Evolutionary conservation across 371 early-diverging fungal genomes (phyloP), one percentile per base, ranked within the genome.

Genomic region (Rhizomucor pusillus): DNA sequence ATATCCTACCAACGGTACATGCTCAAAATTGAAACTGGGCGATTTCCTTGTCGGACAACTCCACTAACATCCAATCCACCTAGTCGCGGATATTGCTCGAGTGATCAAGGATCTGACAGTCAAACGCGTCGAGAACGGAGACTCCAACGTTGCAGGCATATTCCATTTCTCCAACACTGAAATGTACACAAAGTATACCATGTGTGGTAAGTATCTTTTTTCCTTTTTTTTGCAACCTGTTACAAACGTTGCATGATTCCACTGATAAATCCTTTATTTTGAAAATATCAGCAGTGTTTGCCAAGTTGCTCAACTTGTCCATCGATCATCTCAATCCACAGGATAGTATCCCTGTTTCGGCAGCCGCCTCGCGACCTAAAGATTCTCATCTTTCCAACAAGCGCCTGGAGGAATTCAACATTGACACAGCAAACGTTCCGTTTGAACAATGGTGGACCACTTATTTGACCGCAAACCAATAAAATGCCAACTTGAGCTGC

Each of bases 1-100:
- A 33, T 94, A 83, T 63, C 94, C 94, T 20, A 91, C 92, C 22
- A 85, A 91, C 61, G 86, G 82, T 80, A 84, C 3, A 11, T 41
- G 3, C 3, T 41, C 16, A 12, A 41, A 3, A 41, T 14, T 5
- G 62, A 43, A 52, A 18, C 22, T 56, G 50, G 16, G 29, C 29
- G 7, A 29, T 5, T 29, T 29, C 7, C 5, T 7, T 29, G 7
- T 29, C 7, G 29, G 29, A 29, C 29, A 29, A 29, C 29, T 29
- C 29, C 16, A 16, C n/a, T n/a, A n/a, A n/a, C n/a, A n/a, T n/a
- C n/a, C n/a, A 40, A n/a, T 10, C n/a, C 22, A 29, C 9, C n/a
- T 34, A 85, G 85, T 85, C 12, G 73, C 72, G 9, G 89, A 90
- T 56, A 80, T 88, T 37, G 89, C 82, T 7, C 73, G 85, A 29